A percentile compares a stretch with the other conserved stretches of the same genome.
These are phyloP conservation scores for Setaria viridis DNA, from an alignment of 202 grass and related monocot genomes.

Conservation along the genomic window DNA sequence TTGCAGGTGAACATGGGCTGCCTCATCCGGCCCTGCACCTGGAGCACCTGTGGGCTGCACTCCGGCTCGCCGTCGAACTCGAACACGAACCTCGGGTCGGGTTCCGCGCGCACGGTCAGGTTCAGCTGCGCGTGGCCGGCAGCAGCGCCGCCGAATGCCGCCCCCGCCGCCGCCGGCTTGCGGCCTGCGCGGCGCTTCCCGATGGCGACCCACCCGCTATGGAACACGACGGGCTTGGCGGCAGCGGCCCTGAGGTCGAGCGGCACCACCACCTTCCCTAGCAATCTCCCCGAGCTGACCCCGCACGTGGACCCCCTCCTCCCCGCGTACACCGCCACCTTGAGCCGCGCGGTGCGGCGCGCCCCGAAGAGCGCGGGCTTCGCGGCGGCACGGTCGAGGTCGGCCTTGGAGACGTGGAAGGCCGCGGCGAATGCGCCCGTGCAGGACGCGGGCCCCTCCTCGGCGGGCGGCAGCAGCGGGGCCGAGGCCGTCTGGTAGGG, in stretches of 20 bases:
- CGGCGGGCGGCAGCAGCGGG: constrained; percentile 50
- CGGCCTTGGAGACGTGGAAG: constrained; percentile 76
- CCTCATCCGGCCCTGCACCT: constrained; percentile 74
- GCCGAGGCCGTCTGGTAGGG: constrained; percentile 55
- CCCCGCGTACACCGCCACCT: constrained; percentile 68
- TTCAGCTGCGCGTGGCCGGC: constrained; percentile 48
- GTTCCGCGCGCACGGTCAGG: constrained; percentile 74
- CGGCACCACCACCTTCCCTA: constrained; percentile 79
- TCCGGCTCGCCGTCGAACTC: constrained; percentile 94
- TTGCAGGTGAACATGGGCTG: constrained; percentile 98
- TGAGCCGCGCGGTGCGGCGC: constrained; percentile 55
- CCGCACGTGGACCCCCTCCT: constrained; percentile 59
- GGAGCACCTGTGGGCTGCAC: constrained; percentile 89
- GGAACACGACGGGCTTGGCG: constrained; percentile 66
- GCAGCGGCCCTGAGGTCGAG: constrained; percentile 59
- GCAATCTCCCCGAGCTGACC: constrained; percentile 41
- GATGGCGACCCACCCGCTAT: constrained; percentile 73
- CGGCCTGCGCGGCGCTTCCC: constrained; percentile 41
- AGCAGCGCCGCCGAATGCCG: background rate
- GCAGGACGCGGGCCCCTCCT: background rate
- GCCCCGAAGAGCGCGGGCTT: constrained; percentile 53
- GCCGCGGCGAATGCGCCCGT: constrained; percentile 62
- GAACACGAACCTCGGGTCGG: constrained; percentile 84
- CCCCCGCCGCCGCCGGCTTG: background rate
- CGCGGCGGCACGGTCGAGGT: constrained; percentile 61